These are phyloP conservation scores for Pelargonium citronellum DNA, from an alignment of 441 rosid species.

Conservation along the genomic window DNA sequence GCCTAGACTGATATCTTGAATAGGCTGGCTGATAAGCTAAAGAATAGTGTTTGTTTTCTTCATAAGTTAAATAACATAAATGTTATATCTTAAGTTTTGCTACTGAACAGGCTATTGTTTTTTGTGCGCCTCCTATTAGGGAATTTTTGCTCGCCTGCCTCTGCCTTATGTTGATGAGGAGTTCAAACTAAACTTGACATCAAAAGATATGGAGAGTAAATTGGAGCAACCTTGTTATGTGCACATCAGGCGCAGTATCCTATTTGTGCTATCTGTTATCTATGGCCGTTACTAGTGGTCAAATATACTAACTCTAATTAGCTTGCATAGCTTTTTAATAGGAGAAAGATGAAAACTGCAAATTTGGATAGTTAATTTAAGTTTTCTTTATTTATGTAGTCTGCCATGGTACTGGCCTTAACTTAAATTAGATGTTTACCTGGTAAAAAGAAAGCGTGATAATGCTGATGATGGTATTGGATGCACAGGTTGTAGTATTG, in stretches of 20 bases:
- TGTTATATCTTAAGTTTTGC: neutral
- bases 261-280: conserved; percentile 19
- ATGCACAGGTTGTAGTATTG: conserved; percentile 71
- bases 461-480: conserved; percentile 59
- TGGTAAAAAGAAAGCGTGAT: conserved; percentile 78
- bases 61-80: no score
- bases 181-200: conserved; percentile 68
- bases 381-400: neutral
- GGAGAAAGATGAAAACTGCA: neutral
- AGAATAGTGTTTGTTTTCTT: neutral
- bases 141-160: conserved; percentile 70
- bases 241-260: conserved; percentile 97
- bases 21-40: neutral
- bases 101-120: neutral
- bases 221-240: conserved; percentile 74
- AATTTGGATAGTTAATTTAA: conserved; percentile 1
- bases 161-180: conserved; percentile 76
- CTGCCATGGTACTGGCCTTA: conserved; percentile 31
- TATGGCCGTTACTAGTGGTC: neutral
- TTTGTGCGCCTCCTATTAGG: conserved; percentile 34
- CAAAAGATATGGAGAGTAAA: conserved; percentile 57
- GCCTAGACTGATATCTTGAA: neutral
- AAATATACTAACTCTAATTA: neutral
- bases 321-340: no score
- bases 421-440: conserved; percentile 64